A percentile compares a stretch with the other conserved stretches of the same genome.
Evolutionary conservation across 108 stramenopile species (phyloP).

Genomic region (Pseudonitzschia multistriata): DNA sequence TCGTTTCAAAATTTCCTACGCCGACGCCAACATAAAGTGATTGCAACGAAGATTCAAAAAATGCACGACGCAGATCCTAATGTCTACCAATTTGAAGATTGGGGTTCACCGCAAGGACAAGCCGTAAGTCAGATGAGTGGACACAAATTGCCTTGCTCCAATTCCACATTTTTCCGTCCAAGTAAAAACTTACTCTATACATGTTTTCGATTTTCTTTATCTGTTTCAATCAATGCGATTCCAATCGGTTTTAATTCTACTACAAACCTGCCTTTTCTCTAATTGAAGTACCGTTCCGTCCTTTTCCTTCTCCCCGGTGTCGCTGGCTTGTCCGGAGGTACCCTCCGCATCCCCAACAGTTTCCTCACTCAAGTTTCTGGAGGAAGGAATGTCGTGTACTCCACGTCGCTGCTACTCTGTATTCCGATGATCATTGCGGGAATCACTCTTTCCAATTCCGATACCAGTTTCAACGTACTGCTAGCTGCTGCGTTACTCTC

Average conservation of each 20-base stretch:
- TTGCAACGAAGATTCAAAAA: constrained; percentile 35
- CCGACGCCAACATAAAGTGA: constrained; percentile 8
- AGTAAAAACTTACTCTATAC: neutral
- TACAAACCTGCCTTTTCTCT: neutral
- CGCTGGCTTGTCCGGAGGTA: constrained; percentile 37
- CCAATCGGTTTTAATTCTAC: neutral
- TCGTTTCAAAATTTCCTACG: neutral
- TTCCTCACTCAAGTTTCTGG: constrained; percentile 34
- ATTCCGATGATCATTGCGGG: constrained; percentile 35
- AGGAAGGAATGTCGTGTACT: constrained; percentile 34
- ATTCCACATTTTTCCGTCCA: neutral
- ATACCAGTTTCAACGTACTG: constrained; percentile 22
- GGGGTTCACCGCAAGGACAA: constrained; percentile 27
- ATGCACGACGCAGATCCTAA: constrained; percentile 32
- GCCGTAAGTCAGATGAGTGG: neutral
- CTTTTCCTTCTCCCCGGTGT: constrained; percentile 29
- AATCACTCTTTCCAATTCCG: constrained; percentile 16
- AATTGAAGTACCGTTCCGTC: constrained; percentile 21
- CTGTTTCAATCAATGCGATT: neutral
- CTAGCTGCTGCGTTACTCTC: constrained; percentile 16
- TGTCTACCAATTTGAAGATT: constrained; percentile 31
- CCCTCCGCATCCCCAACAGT: constrained; percentile 35
- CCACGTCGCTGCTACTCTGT: constrained; percentile 27
- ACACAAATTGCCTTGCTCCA: neutral
- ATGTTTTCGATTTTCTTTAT: neutral